Evolutionary conservation across 192 early-diverging fungal species (phyloP).

Genomic region (Mycoemilia scoparia): DNA sequence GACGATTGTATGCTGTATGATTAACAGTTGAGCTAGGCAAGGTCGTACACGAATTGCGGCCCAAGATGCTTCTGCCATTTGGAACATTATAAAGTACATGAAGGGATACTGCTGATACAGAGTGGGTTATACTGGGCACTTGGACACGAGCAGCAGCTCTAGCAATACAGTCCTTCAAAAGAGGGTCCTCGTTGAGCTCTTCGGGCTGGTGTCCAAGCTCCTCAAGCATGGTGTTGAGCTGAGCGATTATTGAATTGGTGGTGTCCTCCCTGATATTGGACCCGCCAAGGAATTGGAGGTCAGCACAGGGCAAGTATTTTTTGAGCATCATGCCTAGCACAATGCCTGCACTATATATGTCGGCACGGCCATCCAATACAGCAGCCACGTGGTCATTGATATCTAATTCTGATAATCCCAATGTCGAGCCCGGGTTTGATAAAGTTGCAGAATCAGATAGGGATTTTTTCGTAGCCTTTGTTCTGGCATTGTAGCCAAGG

Average conservation of each 20-base stretch:
- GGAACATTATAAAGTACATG: no score
- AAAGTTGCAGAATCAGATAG: no score
- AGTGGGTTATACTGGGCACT: background rate
- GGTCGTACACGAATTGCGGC: no score
- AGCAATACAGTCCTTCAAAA: conserved; percentile 9
- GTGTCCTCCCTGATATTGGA: conserved; percentile 43
- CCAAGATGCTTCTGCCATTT: no score
- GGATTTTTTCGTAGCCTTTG: no score
- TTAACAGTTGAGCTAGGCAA: no score
- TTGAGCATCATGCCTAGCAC: conserved; percentile 60
- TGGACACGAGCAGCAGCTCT: background rate
- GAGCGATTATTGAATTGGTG: conserved; percentile 36
- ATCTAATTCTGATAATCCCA: no score
- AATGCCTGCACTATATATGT: conserved; percentile 50
- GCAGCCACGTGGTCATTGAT: no score
- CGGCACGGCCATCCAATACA: conserved; percentile 25
- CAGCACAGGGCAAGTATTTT: conserved; percentile 39
- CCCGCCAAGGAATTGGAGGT: conserved; percentile 49
- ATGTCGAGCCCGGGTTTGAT: no score
- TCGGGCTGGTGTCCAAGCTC: conserved; percentile 13
- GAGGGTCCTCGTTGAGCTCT: conserved; percentile 7
- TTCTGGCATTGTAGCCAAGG: no score
- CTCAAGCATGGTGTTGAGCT: conserved; percentile 33
- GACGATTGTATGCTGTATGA: no score
- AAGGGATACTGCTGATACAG: conserved; percentile 4